A percentile compares a stretch with the other conserved stretches of the same genome.
Evolutionary conservation across 768 basidiomycete genomes (phyloP).

Genomic region (Lyophyllum shimeji): DNA sequence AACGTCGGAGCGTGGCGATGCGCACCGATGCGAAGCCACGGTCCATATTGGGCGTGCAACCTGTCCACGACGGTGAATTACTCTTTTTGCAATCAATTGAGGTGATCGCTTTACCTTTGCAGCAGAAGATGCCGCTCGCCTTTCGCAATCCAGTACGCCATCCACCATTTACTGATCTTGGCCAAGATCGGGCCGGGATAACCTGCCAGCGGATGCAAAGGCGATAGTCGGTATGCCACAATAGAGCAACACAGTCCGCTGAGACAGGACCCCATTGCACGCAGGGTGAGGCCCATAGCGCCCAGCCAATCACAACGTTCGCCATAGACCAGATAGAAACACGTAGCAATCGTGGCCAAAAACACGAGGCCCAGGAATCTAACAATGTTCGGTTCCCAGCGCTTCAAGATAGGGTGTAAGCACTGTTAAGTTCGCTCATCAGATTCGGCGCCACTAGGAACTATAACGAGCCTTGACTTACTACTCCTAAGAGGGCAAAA

Average conservation of each 20-base stretch:
- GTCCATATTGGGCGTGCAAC: slow-evolving; percentile 29
- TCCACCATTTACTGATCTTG: slow-evolving; percentile 10
- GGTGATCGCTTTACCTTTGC: background rate
- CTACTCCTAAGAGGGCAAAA: background rate
- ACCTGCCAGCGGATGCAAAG: slow-evolving; percentile 5
- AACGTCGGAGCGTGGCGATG: no score
- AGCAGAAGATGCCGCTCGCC: background rate
- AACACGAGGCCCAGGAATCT: background rate
- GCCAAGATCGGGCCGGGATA: slow-evolving; percentile 7
- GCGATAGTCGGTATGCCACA: slow-evolving; percentile 9
- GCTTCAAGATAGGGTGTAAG: background rate
- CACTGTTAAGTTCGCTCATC: background rate
- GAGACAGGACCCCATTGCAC: background rate
- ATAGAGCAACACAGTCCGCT: background rate
- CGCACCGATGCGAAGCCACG: slow-evolving; percentile 33
- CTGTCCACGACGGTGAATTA: no score
- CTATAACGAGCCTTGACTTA: background rate
- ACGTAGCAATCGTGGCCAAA: background rate
- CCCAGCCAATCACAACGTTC: background rate
- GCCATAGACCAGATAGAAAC: background rate
- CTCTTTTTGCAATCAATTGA: no score
- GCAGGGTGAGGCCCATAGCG: background rate
- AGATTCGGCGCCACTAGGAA: no score
- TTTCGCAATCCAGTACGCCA: slow-evolving; percentile 4
- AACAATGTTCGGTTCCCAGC: background rate